A percentile compares a stretch with the other conserved stretches of the same genome.
Evolutionary conservation across 2,329 filamentous ascomycete species (phyloP).

Genomic region (Didymella exigua): DNA sequence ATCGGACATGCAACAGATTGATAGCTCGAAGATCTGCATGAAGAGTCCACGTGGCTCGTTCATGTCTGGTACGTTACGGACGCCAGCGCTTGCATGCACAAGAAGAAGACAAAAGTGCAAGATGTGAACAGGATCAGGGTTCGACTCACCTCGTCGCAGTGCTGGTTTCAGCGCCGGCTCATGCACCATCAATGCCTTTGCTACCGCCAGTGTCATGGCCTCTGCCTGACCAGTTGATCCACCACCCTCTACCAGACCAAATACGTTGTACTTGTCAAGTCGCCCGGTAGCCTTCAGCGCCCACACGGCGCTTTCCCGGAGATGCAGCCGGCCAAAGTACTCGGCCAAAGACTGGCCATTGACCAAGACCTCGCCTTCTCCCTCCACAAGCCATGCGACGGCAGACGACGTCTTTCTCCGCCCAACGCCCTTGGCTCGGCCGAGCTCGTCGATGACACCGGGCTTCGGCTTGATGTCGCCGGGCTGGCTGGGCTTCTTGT

Average conservation of each 20-base stretch:
- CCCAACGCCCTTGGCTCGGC: conserved; percentile 79
- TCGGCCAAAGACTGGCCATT: conserved; percentile 87
- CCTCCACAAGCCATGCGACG: conserved; percentile 87
- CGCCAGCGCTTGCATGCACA: neutral
- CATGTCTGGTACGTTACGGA: neutral
- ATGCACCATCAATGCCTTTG: conserved; percentile 85
- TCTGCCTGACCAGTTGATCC: conserved; percentile 96
- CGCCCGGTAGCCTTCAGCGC: conserved; percentile 80
- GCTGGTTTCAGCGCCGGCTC: conserved; percentile 90
- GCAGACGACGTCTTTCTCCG: conserved; percentile 87
- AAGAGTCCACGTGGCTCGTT: conserved; percentile 1
- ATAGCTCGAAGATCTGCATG: conserved; percentile 6
- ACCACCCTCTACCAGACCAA: conserved; percentile 81
- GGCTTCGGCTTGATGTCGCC: conserved; percentile 67
- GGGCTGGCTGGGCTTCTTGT: conserved; percentile 76
- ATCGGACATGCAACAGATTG: neutral
- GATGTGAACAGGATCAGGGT: conserved; percentile 10
- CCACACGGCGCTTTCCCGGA: conserved; percentile 94
- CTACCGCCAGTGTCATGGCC: conserved; percentile 86
- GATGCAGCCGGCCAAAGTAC: conserved; percentile 85
- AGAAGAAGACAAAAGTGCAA: conserved; percentile 1
- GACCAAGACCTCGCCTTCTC: conserved; percentile 84
- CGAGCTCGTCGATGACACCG: conserved; percentile 74
- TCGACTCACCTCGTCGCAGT: conserved; percentile 80
- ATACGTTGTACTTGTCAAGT: conserved; percentile 96